These are phyloP conservation scores for Alternaria sp. DNA, from an alignment of 2,329 filamentous ascomycete genomes.

Conservation along the genomic window DNA sequence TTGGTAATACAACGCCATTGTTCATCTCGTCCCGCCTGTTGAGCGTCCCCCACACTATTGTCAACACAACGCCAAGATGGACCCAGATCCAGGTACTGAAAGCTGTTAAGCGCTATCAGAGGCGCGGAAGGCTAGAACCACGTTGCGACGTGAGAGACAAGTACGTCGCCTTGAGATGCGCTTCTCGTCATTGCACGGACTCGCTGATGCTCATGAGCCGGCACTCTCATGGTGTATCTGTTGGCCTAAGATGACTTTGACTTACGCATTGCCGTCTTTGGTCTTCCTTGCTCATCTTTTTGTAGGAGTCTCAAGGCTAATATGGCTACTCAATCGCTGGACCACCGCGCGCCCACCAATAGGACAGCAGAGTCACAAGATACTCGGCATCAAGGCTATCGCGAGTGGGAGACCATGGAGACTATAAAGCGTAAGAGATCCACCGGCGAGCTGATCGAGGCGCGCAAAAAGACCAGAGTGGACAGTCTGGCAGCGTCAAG, in stretches of 20 bases:
- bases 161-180: slow-evolving; percentile 19
- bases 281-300: slow-evolving; percentile 11
- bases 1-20: neutral
- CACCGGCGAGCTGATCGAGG: neutral
- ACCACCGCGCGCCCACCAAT: neutral
- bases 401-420: neutral
- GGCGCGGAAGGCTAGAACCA: slow-evolving; percentile 15
- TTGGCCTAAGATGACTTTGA: slow-evolving; percentile 1
- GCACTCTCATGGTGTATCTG: slow-evolving; percentile 1
- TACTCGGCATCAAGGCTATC: neutral
- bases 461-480: slow-evolving; percentile 17
- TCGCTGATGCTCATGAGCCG: neutral
- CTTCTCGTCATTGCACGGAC: slow-evolving; percentile 1
- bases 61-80: slow-evolving; percentile 19
- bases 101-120: slow-evolving; percentile 22
- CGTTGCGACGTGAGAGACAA: slow-evolving; percentile 8
- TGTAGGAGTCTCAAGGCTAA: slow-evolving; percentile 1
- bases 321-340: neutral
- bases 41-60: neutral
- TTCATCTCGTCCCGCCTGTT: neutral
- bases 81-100: slow-evolving; percentile 21
- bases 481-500: neutral
- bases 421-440: slow-evolving; percentile 33
- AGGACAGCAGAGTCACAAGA: neutral
- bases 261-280: neutral